Evolutionary conservation across 257 asterid genomes (phyloP), one percentile per base, ranked within the genome.

Genomic region (Solanum etuberosum): DNA sequence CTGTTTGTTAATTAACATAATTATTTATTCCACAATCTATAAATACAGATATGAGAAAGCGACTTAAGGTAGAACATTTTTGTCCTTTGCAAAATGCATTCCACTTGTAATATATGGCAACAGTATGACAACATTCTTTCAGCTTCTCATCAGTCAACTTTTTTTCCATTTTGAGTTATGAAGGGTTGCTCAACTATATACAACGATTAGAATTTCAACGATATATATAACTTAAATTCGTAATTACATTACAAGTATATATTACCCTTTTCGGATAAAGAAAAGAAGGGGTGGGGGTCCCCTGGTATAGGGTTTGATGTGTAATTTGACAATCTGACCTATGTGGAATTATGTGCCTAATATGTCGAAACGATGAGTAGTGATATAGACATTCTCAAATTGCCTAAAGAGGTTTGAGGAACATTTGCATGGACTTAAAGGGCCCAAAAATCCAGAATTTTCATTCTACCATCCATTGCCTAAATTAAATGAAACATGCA

Each of bases 281-380:
- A 5, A 73, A 73, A 35, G 20, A 73, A 21, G 51, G 51, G 51
- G 31, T 35, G 48, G 51, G 81, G 72, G 51, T 11, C 48, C 82
- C 25, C 18, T 35, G 4, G 81, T 35, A 72, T 34, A 35, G 5
- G 51, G 51, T 73, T 37, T 73, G 51, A 37, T 37, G 27, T 37
- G 82, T 37, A 37, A 74, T 74, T 43, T 78, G 40, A 7, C 31
- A n/a, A 38, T 40, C 2, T 40, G 14, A 13, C 13, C 6, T 23
- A 15, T 14, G 85, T 48, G 5, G 27, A 80, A 46, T 80, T 73
- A 73, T 73, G 68, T 67, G 63, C 29, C 31, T 85, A 85, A 46
- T 68, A 87, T 91, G 96, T 88, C 87, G 94, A 90, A 87, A 92
- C 27, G 40, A 90, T 95, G 97, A 86, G 93, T 71, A 85, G 89